Percentiles rank a stretch among this genome's conserved stretches.
These are phyloP conservation scores for Suhomyces kilbournensis DNA, from an alignment of 805 yeast species.

Conservation along the genomic window DNA sequence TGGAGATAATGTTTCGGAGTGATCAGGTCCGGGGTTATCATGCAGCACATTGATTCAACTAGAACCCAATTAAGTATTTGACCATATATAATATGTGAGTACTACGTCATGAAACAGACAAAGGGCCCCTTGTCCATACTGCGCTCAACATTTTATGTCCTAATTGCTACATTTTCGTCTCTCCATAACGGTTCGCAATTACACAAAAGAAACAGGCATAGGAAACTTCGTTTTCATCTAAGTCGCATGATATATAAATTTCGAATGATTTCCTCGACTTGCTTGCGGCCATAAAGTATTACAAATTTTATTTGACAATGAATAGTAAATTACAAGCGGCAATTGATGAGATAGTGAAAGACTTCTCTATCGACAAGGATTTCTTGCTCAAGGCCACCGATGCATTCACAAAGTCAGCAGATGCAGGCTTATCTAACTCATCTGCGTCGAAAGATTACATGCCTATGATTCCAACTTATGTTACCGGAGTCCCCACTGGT, in stretches of 20 bases:
- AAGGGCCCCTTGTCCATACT: not conserved
- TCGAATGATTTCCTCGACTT: not conserved
- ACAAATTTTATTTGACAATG: conserved; percentile 9
- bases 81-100: not conserved
- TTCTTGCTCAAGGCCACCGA: conserved; percentile 47
- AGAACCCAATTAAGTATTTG: not conserved
- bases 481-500: conserved; percentile 83
- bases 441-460: conserved; percentile 40
- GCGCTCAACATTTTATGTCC: not conserved
- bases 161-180: not conserved
- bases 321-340: conserved; percentile 18
- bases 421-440: conserved; percentile 51
- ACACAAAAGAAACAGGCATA: not conserved
- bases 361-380: conserved; percentile 42
- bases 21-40: not conserved
- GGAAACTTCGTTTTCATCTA: not conserved
- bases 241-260: not conserved
- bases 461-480: conserved; percentile 94
- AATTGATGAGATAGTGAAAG: conserved; percentile 35
- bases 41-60: not conserved
- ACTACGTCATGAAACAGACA: not conserved
- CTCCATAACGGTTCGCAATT: not conserved
- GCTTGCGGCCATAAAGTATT: not conserved
- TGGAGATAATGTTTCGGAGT: not conserved
- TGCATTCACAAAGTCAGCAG: conserved; percentile 59